Evolutionary conservation across 78 protist genomes (phyloP).

Genomic region (Dictyostelium capitatum): DNA sequence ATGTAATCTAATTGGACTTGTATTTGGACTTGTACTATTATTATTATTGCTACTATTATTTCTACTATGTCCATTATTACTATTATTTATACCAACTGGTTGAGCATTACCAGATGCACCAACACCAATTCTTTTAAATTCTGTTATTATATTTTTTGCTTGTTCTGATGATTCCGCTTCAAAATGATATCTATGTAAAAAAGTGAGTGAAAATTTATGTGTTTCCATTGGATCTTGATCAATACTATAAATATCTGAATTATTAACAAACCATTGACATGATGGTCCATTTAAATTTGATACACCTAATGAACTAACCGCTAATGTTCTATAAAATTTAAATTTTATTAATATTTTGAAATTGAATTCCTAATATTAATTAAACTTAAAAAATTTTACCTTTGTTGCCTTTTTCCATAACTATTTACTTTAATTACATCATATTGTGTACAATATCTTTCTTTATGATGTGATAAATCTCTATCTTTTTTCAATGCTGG

Average conservation of each 20-base stretch:
- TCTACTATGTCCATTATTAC: neutral
- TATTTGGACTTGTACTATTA: neutral
- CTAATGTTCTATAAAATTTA: conserved; percentile 32
- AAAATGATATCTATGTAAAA: conserved; percentile 57
- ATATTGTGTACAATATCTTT: neutral
- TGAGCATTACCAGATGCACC: neutral
- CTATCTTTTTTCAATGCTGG: conserved; percentile 49
- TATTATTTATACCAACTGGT: neutral
- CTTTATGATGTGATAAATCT: conserved; percentile 66
- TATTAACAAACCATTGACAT: conserved; percentile 72
- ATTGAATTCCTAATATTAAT: too few relatives aligned
- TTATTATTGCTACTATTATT: neutral
- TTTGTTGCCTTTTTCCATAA: conserved; percentile 74
- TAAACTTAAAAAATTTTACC: too few relatives aligned
- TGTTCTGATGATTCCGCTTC: conserved; percentile 72
- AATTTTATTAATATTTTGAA: too few relatives aligned
- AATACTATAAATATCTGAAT: conserved; percentile 51
- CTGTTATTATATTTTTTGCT: conserved; percentile 46
- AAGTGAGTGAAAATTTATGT: conserved; percentile 60
- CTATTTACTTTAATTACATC: conserved; percentile 63
- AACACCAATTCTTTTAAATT: conserved; percentile 43
- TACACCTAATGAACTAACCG: conserved; percentile 54
- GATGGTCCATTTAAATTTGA: conserved; percentile 61
- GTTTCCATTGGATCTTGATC: conserved; percentile 11
- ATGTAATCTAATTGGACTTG: neutral